Evolutionary conservation across 1,284 basidiomycete species (phyloP), one percentile per base, ranked within the genome.

Genomic region (Austroboletus olivaceoglutinosus): DNA sequence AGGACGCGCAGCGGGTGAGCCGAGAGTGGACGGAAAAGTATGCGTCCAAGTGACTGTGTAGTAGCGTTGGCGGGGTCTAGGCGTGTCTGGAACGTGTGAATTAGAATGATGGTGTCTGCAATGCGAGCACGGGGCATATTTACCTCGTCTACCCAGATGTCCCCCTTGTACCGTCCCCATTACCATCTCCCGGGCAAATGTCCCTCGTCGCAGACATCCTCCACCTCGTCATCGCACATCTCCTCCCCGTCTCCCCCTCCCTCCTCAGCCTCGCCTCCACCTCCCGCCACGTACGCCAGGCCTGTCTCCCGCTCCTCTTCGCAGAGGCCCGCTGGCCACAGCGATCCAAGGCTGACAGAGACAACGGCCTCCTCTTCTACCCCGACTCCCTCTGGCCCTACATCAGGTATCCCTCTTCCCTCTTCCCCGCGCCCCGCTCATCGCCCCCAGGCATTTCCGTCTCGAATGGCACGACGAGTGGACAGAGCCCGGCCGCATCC

Each of bases 21-120:
- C 80, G 82, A 71, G 92, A 94, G 73, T 98, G 94, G 94, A 97
- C 94, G 57, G 79, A 84, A 72, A 81, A 85, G 68, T 95, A 88
- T 65, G 93, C 93, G 37, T 59, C 50, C 2, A 47, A 58, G 27
- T 64, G 48, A 59, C 19, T 29, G 37, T 47, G 57, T 64, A 63
- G 33, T 34, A 34, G 31, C 13, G n/a, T n/a, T 11, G 29, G 15
- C 10, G 11, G 2, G 36, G 36, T 38, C 36, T 38, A 38, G 36
- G 19, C 36, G 36, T 22, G 36, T 38, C 36, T 12, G 11, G 36
- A 22, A 19, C 36, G 12, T 22, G 16, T 8, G 25, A 25, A 25
- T 25, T 25, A 4, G 4, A 25, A 25, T 25, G 6, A n/a, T n/a
- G n/a, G n/a, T n/a, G n/a, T n/a, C n/a, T n/a, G n/a, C n/a, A n/a